Base-by-base conservation (phyloP, 2,329 filamentous ascomycete genomes). In the Ophiostoma ips region DNA sequence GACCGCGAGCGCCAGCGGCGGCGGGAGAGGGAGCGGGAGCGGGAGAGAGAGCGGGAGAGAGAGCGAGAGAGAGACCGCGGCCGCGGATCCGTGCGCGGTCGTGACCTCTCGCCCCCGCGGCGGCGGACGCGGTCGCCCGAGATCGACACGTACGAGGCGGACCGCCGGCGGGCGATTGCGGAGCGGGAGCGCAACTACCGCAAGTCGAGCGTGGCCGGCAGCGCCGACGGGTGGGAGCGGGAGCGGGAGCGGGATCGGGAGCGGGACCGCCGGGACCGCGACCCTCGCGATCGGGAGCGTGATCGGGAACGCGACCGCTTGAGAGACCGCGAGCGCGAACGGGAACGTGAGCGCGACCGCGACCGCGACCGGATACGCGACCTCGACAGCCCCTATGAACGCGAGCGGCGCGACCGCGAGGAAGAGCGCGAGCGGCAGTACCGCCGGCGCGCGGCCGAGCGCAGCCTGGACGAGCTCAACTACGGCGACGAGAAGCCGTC, bases 171-270 rank as follows among this genome's bases (percentile, higher is more conserved):
- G 65, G 90, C 90, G 40, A 89, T 92, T 62, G 88, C 89, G 52
- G 89, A 95, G 62, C 83, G 94, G 45, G 94, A 96, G 68, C 84
- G 89, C 57, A 89, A 94, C 59, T 94, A 95, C 67, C 82, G 87
- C 64, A 94, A 92, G 68, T 73, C 79, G 41, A 80, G 76, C 62
- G 45, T 43, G 68, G 84, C 83, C 56, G 78, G 81, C 59, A 77
- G 71, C 56, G 66, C 79, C 18, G 75, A 78, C 55, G 61, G 12
- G 46, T 31, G 58, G 61, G 13, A 50, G 34, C 35, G 61, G 9
- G 60, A 63, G 3, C 56, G 65, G 2, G 62, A 63, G 0, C 53
- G 57, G 0, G 63, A 63, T 0, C 53, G 57, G 0, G 63, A 64
- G 10, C 56, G 62, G 3, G 62, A 64, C 7, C 56, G 7, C 58